Base-by-base conservation (phyloP, 306 rosid genomes). In the Geum urbanum region DNA sequence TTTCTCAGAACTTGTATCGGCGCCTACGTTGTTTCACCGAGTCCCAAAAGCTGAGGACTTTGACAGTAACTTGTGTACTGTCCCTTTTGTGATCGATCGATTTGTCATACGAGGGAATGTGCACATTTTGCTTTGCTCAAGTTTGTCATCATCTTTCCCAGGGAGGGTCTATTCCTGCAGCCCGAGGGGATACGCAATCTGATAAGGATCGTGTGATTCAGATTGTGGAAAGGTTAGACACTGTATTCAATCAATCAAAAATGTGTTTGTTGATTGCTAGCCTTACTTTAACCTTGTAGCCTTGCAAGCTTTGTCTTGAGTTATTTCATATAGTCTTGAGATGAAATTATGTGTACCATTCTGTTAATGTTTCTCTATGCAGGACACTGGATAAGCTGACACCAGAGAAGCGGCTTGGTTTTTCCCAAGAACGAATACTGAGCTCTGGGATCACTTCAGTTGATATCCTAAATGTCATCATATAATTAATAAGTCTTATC, bases 381-480 rank as follows among this genome's bases (percentile, higher is more conserved):
- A 95, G 99, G 74, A 95, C 91, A 64, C 80, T 95, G 59, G 91
- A 95, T 81, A 95, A 95, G 87, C 84, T 95, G 78, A 95, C 99
- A 51, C 99, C 99, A 20, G 99, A 95, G 81, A 95, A 95, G 37
- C 37, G 37, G 75, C 91, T 95, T 82, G 99, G 91, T 79, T 87
- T 95, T 49, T 86, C 91, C 58, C 91, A 95, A 86, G 99, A 92
- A 78, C 99, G 89, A 76, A 84, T 95, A 74, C 82, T 91, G 4
- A 91, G 91, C 58, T 73, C 97, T 63, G 99, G 97, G 67, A 95
- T 95, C 79, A 89, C 97, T 15, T 86, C 97, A 7, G 96, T 96
- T 70, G 99, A 95, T 81, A 95, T 95, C 78, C 81, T 95, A 72
- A 83, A 79, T 96, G 99, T 89, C 13, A 9, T 43, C 27, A 8